Evolutionary conservation across 1,284 basidiomycete species (phyloP).

Genomic region (Coniophora puteana): DNA sequence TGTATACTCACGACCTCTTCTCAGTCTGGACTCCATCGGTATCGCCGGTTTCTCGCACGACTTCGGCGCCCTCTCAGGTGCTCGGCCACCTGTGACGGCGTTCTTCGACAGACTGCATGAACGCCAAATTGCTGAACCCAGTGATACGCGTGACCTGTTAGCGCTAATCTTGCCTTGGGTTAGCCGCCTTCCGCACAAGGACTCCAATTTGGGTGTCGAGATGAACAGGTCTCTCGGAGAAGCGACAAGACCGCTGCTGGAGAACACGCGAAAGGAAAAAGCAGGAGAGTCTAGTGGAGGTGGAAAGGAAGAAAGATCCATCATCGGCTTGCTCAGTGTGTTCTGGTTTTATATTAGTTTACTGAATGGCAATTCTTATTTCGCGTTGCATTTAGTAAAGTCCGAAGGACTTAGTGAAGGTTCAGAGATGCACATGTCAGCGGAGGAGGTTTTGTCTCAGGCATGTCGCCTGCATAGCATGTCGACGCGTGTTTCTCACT

Average conservation of each 20-base stretch:
- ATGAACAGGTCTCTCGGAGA: conserved; percentile 35
- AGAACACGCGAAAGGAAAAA: conserved; percentile 35
- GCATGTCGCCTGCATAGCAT: conserved; percentile 11
- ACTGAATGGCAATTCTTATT: no score
- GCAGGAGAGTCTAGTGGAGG: conserved; percentile 20
- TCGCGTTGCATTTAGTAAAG: background rate
- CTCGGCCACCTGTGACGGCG: no score
- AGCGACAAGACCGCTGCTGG: conserved; percentile 43
- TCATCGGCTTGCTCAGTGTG: conserved; percentile 28
- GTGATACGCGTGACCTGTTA: no score
- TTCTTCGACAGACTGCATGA: no score
- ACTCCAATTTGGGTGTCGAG: no score
- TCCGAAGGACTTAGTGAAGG: conserved; percentile 33
- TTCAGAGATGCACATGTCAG: conserved; percentile 44
- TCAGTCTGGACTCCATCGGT: conserved; percentile 14
- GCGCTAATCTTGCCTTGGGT: no score
- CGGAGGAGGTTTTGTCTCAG: conserved; percentile 65
- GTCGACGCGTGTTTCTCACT: background rate
- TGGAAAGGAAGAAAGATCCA: conserved; percentile 39
- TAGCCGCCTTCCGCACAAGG: no score
- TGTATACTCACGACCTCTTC: no score
- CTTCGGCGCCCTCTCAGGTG: no score
- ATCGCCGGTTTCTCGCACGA: conserved; percentile 14
- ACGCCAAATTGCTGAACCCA: no score
- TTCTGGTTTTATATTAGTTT: background rate